Percentiles rank a stretch among this genome's conserved stretches.
Conservation (phyloP, 208 protist species). For the Acanthamoeba healyi region DNA sequence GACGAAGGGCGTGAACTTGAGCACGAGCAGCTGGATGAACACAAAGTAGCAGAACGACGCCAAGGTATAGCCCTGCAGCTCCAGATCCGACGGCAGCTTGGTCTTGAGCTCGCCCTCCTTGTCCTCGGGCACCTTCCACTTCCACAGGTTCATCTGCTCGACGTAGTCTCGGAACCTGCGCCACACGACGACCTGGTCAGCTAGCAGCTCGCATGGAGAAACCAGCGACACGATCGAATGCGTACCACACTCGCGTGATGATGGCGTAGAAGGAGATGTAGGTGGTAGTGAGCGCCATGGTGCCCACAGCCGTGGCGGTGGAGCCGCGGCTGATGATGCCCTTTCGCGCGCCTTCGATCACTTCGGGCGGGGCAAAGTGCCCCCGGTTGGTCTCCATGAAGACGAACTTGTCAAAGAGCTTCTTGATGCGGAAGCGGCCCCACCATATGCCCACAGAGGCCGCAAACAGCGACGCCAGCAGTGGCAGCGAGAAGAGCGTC, state of each 20-base stretch:
- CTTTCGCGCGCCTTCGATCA: slow-evolving; percentile 51
- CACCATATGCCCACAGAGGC: slow-evolving; percentile 49
- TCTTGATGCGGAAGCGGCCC: slow-evolving; percentile 37
- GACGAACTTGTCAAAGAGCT: slow-evolving; percentile 50
- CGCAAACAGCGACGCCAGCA: slow-evolving; percentile 64
- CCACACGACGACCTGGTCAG: neutral
- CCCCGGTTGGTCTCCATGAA: slow-evolving; percentile 32
- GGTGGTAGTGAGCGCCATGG: slow-evolving; percentile 59
- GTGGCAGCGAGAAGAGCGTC: slow-evolving; percentile 8
- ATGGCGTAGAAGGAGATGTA: slow-evolving; percentile 69
- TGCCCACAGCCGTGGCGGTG: slow-evolving; percentile 12
- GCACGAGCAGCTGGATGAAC: slow-evolving; percentile 59
- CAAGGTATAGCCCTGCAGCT: neutral
- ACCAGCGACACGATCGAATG: too few relatives aligned
- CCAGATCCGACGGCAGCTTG: slow-evolving; percentile 20
- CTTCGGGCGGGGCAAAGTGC: neutral
- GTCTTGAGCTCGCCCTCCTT: neutral
- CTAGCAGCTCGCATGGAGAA: too few relatives aligned
- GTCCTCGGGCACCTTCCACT: slow-evolving; percentile 24
- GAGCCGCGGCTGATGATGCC: slow-evolving; percentile 44
- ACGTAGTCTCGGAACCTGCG: slow-evolving; percentile 36
- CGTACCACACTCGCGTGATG: slow-evolving; percentile 29
- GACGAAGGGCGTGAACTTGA: slow-evolving; percentile 70
- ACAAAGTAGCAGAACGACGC: slow-evolving; percentile 45
- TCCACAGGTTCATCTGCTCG: slow-evolving; percentile 48